phyloP scores from a whole-genome alignment of 176 grass and related monocot genomes.

The Cenchrus purpureus region DNA sequence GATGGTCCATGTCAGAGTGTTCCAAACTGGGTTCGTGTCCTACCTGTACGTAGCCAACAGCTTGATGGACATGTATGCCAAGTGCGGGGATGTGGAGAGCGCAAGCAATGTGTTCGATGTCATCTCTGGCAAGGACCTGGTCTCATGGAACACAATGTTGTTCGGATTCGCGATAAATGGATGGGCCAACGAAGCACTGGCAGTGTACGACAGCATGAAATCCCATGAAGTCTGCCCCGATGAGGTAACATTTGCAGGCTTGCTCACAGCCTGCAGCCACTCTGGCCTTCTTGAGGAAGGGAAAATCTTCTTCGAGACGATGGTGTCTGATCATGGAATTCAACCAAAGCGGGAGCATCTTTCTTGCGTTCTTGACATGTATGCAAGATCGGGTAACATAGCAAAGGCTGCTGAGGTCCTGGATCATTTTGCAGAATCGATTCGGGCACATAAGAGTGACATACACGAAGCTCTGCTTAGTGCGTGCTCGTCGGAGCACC shows the following conservation, averaged over 20 bases:
- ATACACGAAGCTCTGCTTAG: slow-evolving; percentile 53
- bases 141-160: slow-evolving; percentile 77
- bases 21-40: slow-evolving; percentile 41
- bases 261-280: slow-evolving; percentile 71
- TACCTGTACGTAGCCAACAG: slow-evolving; percentile 68
- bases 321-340: slow-evolving; percentile 45
- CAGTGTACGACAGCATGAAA: slow-evolving; percentile 46
- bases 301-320: slow-evolving; percentile 45
- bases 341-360: slow-evolving; percentile 56
- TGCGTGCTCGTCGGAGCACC: slow-evolving; percentile 12
- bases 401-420: slow-evolving; percentile 41
- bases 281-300: slow-evolving; percentile 59
- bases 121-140: slow-evolving; percentile 45
- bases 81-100: slow-evolving; percentile 55
- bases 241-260: slow-evolving; percentile 56
- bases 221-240: slow-evolving; percentile 35
- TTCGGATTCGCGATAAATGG: slow-evolving; percentile 61
- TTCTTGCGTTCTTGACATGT: slow-evolving; percentile 66
- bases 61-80: slow-evolving; percentile 75
- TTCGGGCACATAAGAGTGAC: neutral
- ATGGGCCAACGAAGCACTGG: slow-evolving; percentile 36
- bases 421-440: neutral
- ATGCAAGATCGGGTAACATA: slow-evolving; percentile 53
- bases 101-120: slow-evolving; percentile 41
- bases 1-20: slow-evolving; percentile 53